Percentiles rank a stretch among this genome's conserved stretches.
Conservation (phyloP, 257 asterid species). For the Capsicum rhomboideum region DNA sequence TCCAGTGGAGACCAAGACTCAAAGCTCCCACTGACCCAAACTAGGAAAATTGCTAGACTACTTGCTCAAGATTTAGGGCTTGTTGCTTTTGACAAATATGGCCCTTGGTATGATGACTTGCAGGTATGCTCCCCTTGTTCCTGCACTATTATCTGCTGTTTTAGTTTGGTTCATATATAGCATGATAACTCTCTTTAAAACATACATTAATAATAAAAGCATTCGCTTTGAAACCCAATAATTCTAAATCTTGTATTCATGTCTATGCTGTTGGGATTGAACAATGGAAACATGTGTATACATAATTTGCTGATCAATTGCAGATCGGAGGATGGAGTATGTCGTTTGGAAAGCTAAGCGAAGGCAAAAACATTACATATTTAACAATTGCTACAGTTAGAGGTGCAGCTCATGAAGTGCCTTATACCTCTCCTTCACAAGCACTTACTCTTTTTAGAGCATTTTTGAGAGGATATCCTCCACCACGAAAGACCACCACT, state of each 20-base stretch:
- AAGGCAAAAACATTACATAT: not conserved
- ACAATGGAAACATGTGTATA: no score
- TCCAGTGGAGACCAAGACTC: slow-evolving; percentile 26
- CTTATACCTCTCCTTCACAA: slow-evolving; percentile 19
- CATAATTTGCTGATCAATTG: no score
- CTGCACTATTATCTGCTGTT: no score
- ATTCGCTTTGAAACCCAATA: no score
- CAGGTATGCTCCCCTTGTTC: no score
- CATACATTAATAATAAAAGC: no score
- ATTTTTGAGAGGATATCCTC: slow-evolving; percentile 4
- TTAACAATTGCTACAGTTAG: slow-evolving; percentile 14
- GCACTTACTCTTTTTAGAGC: slow-evolving; percentile 11
- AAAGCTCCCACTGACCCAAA: slow-evolving; percentile 19
- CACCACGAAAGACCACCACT: not conserved
- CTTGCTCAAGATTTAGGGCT: slow-evolving; percentile 10
- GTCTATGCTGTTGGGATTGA: no score
- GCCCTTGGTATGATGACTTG: slow-evolving; percentile 24
- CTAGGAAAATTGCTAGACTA: slow-evolving; percentile 8
- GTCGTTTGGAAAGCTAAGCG: slow-evolving; percentile 2
- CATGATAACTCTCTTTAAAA: no score
- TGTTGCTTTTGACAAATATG: slow-evolving; percentile 2
- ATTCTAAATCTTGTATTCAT: no score
- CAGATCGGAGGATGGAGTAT: slow-evolving; percentile 20
- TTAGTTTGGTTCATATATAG: no score
- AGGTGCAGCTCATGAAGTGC: slow-evolving; percentile 23